Base-by-base conservation (phyloP, 495 filamentous ascomycete genomes). In the Pyrenula massariospora region DNA sequence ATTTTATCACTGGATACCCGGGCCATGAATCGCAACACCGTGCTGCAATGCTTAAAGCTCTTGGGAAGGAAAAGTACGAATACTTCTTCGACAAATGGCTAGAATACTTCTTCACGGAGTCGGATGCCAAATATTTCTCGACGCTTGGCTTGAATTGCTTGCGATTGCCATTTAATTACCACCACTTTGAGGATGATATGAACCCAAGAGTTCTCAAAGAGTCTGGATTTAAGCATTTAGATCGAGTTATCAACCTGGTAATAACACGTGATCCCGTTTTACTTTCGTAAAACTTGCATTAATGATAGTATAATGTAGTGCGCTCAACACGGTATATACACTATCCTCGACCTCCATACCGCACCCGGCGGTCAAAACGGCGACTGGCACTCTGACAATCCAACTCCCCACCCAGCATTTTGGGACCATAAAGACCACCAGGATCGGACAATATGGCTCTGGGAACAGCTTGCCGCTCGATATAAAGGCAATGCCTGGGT, bases 1-100 rank as follows among this genome's bases (percentile, higher is more conserved):
- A 84, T 58, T 85, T 84, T 69, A 84, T 84, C 64, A 84, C 82
- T 0, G 82, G 83, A n/a, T 85, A 78, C 56, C 67, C 83, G 0
- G 83, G 78, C 11, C 77, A 82, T 50, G 83, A 85, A 58, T 66
- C 66, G 21, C 70, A 85, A 58, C 76, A 79, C 57, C 72, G 80
- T 0, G 72, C 70, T 1, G 76, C 80, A 1, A 77, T 86, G 75
- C 63, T 70, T 0, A 66, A 70, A 22, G 79, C 79, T 2, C 71
- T 85, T 0, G 82, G 83, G 0, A 54, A 57, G 21, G 63, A 74
- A 47, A 77, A 73, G 56, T 70, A 73, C 56, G 67, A 77, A 12
- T 76, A 70, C 62, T 77, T 76, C 65, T 73, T 73, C 60, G 68
- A 76, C 52, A 64, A 75, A 61, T 81, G 78, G 66, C 68, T 84